Evolutionary conservation across 1,284 basidiomycete species (phyloP).

Genomic region (Sporisorium reilianum): DNA sequence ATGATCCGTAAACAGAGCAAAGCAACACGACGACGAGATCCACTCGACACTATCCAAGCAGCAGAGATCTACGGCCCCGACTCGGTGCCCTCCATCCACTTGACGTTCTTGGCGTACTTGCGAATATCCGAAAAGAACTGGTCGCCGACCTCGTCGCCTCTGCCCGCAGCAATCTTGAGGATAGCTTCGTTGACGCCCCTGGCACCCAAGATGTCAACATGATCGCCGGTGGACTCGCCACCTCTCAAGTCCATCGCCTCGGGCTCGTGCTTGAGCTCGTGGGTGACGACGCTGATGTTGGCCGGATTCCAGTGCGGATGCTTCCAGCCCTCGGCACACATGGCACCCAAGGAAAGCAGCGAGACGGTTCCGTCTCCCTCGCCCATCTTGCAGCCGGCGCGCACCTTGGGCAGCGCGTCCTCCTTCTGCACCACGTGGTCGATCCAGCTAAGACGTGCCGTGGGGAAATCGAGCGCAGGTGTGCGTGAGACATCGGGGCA

Average conservation of each 20-base stretch:
- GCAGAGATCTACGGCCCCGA: slow-evolving; percentile 18
- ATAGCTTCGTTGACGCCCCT: slow-evolving; percentile 90
- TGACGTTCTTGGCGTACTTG: slow-evolving; percentile 47
- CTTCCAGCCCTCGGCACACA: slow-evolving; percentile 95
- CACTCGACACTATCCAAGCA: not conserved
- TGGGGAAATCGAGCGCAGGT: slow-evolving; percentile 56
- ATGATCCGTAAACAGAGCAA: too few species aligned
- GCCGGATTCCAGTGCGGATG: slow-evolving; percentile 90
- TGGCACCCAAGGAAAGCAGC: slow-evolving; percentile 86
- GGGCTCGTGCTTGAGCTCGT: slow-evolving; percentile 90
- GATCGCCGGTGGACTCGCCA: slow-evolving; percentile 76
- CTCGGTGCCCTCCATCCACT: slow-evolving; percentile 41
- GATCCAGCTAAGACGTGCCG: slow-evolving; percentile 57
- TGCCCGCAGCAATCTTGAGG: slow-evolving; percentile 84
- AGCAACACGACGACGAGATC: too few species aligned
- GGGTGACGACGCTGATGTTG: slow-evolving; percentile 80
- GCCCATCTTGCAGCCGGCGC: slow-evolving; percentile 64
- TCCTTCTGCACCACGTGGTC: slow-evolving; percentile 49
- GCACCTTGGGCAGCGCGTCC: slow-evolving; percentile 52
- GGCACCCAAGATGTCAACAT: slow-evolving; percentile 93
- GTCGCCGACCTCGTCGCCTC: slow-evolving; percentile 72
- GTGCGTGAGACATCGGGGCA: slow-evolving; percentile 50
- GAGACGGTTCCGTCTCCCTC: slow-evolving; percentile 93
- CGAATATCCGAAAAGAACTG: slow-evolving; percentile 82
- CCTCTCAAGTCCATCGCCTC: slow-evolving; percentile 82